phyloP scores from a whole-genome alignment of 306 rosid genomes.

The Inga oerstediana region DNA sequence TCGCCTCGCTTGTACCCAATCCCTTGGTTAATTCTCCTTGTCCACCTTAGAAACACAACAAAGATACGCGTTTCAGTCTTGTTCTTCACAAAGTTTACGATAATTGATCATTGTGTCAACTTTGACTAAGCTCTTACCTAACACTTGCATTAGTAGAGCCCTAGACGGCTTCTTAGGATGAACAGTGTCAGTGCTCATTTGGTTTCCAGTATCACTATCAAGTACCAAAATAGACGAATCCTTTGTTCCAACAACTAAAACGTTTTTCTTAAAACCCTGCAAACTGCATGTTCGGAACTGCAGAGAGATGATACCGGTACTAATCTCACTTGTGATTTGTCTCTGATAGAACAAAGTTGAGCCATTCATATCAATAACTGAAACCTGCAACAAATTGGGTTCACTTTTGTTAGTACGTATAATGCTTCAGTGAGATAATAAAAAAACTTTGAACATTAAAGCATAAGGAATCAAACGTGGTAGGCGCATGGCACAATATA shows the following conservation, averaged over 20 bases:
- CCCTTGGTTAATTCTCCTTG: constrained; percentile 42
- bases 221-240: constrained; percentile 80
- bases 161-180: constrained; percentile 86
- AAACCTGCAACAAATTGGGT: constrained; percentile 58
- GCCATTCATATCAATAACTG: constrained; percentile 69
- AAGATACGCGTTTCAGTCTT: constrained; percentile 14
- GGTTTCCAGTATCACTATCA: constrained; percentile 73
- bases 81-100: constrained; percentile 24
- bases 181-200: constrained; percentile 49
- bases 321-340: constrained; percentile 71
- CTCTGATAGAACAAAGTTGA: constrained; percentile 65
- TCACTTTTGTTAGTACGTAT: constrained; percentile 8
- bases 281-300: constrained; percentile 66
- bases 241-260: constrained; percentile 68
- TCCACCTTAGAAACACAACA: constrained; percentile 50
- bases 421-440: constrained; percentile 9
- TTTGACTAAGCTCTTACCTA: constrained; percentile 57
- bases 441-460: constrained; percentile 20
- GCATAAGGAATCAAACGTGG: constrained; percentile 22
- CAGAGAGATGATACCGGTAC: constrained; percentile 65
- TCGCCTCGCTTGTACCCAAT: constrained; percentile 46
- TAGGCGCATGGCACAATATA: neutral
- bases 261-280: constrained; percentile 77
- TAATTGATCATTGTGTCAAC: constrained; percentile 18
- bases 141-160: constrained; percentile 75